A percentile compares a stretch with the other conserved stretches of the same genome.
Evolutionary conservation across 495 filamentous ascomycete species (phyloP).

Genomic region (Neurospora sp.): DNA sequence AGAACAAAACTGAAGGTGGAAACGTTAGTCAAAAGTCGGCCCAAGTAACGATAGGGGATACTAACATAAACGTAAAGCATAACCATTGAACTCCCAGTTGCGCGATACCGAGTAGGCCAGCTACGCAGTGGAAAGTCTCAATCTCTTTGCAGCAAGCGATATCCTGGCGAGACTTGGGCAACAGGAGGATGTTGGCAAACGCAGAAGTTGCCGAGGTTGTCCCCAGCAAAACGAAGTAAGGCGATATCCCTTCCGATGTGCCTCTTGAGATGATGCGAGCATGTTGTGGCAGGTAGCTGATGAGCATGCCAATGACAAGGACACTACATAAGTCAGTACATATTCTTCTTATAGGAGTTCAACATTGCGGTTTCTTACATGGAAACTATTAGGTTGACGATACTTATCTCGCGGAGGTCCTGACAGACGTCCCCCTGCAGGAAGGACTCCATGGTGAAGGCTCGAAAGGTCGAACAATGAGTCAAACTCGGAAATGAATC

Average conservation of each 20-base stretch:
- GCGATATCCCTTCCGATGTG: conserved; percentile 92
- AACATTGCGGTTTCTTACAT: conserved; percentile 35
- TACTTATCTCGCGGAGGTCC: conserved; percentile 41
- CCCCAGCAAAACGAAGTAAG: conserved; percentile 86
- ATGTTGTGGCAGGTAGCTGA: conserved; percentile 94
- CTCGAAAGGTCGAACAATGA: not conserved
- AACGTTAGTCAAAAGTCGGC: not conserved
- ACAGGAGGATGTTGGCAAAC: conserved; percentile 82
- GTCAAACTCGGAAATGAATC: not conserved
- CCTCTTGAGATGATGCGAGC: conserved; percentile 75
- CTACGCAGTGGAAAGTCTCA: conserved; percentile 70
- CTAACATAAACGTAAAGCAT: conserved; percentile 84
- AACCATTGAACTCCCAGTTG: conserved; percentile 88
- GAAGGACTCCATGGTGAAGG: conserved; percentile 24
- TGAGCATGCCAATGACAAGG: conserved; percentile 79
- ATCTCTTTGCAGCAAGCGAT: conserved; percentile 76
- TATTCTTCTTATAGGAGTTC: not conserved
- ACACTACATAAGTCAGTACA: conserved; percentile 38
- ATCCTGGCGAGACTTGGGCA: conserved; percentile 67
- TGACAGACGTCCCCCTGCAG: conserved; percentile 34
- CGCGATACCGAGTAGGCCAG: conserved; percentile 73
- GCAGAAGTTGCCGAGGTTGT: conserved; percentile 78
- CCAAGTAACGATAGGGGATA: conserved; percentile 1
- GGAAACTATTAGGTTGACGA: conserved; percentile 52
- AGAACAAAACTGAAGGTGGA: conserved; percentile 54